These are phyloP conservation scores for Edaphochlamys debaryana DNA, from an alignment of 139 green algal species.

Conservation along the genomic window DNA sequence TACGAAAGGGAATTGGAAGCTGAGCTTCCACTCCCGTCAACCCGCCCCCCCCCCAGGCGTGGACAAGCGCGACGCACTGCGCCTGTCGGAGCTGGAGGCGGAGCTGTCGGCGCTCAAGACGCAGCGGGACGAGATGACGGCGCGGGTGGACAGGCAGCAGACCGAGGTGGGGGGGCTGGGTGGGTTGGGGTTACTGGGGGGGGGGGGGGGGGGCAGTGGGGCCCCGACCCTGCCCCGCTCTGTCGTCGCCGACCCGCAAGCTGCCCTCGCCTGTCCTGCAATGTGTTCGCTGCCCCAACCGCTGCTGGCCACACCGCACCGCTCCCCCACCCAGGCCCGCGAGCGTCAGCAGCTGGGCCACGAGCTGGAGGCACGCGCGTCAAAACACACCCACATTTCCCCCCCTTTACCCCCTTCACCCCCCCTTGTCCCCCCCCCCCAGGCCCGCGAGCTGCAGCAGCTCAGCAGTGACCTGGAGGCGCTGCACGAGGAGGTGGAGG, in stretches of 20 bases:
- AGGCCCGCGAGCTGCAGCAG: conserved; percentile 26
- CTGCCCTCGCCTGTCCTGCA: no score
- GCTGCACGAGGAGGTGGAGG: conserved; percentile 50
- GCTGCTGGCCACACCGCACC: no score
- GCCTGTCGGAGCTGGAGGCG: conserved; percentile 75
- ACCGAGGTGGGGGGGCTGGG: conserved; percentile 65
- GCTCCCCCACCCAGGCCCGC: no score
- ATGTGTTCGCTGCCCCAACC: no score
- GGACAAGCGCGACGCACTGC: conserved; percentile 62
- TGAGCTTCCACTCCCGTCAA: background rate
- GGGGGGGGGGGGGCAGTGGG: no score
- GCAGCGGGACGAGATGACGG: conserved; percentile 71
- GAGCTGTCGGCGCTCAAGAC: conserved; percentile 80
- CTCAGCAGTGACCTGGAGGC: conserved; percentile 41
- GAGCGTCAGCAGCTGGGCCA: no score
- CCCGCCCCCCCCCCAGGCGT: background rate
- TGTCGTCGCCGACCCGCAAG: no score
- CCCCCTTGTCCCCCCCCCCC: background rate
- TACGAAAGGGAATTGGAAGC: no score
- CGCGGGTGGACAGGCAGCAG: conserved; percentile 75
- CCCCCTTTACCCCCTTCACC: background rate
- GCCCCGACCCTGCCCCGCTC: no score
- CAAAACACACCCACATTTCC: no score
- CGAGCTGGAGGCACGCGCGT: no score
- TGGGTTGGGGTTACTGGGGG: background rate